Conservation (phyloP, 2,329 filamentous ascomycete genomes). For the Lachnellula subtilissima region DNA sequence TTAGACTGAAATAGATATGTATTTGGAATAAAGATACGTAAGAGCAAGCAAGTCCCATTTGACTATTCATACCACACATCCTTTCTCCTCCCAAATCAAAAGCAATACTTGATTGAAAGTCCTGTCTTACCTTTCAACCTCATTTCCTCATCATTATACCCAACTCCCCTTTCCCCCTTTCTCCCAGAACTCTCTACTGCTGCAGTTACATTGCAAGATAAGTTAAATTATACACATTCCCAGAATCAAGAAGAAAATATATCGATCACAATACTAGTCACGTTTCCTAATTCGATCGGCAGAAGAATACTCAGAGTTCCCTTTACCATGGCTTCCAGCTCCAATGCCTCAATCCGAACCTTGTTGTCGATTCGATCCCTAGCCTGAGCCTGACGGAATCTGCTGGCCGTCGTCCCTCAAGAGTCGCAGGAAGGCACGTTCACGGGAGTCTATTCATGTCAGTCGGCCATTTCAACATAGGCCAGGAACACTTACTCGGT, state of each 20-base stretch:
- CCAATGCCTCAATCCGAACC: not conserved
- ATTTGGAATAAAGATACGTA: too few species aligned
- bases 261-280: too few species aligned
- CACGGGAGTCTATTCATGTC: constrained; percentile 21
- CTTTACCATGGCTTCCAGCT: too few species aligned
- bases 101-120: not conserved
- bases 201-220: not conserved
- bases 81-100: not conserved
- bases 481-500: constrained; percentile 22
- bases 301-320: not conserved
- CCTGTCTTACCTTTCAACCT: constrained; percentile 3
- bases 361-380: not conserved
- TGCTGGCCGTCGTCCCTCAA: constrained; percentile 26
- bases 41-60: too few species aligned
- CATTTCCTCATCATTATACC: not conserved
- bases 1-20: too few species aligned
- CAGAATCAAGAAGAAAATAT: not conserved
- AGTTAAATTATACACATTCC: not conserved
- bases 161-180: too few species aligned
- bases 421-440: constrained; percentile 25
- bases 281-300: not conserved
- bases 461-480: constrained; percentile 2
- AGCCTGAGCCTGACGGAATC: constrained; percentile 11
- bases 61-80: not conserved
- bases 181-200: too few species aligned